Conservation (phyloP, 768 basidiomycete species). For the Agaricus blazei region DNA sequence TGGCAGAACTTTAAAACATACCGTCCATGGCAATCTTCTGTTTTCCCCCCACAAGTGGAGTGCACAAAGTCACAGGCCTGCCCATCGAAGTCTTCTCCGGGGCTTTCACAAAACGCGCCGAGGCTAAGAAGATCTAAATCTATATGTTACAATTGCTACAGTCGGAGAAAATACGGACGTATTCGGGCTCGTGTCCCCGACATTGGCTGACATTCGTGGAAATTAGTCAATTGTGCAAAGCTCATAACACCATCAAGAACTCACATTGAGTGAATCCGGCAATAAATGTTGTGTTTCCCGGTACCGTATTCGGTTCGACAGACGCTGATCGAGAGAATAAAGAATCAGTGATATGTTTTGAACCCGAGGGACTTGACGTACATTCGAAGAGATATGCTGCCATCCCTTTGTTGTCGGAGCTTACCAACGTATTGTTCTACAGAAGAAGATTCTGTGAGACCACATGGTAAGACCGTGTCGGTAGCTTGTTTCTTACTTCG, state of each 20-base stretch:
- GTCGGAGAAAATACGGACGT: constrained; percentile 44
- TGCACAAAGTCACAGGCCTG: constrained; percentile 62
- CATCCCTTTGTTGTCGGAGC: constrained; percentile 83
- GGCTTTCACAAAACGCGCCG: constrained; percentile 76
- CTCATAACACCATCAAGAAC: constrained; percentile 14
- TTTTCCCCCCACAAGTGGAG: constrained; percentile 71
- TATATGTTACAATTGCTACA: constrained; percentile 2
- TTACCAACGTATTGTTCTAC: constrained; percentile 80
- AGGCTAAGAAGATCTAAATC: constrained; percentile 27
- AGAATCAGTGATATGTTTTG: not conserved
- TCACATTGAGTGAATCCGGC: constrained; percentile 74
- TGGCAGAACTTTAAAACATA: constrained; percentile 18
- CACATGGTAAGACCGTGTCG: not conserved
- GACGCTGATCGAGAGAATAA: constrained; percentile 33
- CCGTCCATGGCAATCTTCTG: constrained; percentile 69
- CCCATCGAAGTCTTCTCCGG: constrained; percentile 64
- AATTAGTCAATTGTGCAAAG: not conserved
- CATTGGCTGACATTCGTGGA: constrained; percentile 49
- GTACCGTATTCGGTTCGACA: constrained; percentile 58
- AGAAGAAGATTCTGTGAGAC: constrained; percentile 4
- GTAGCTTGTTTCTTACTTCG: constrained; percentile 35
- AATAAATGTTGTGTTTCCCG: constrained; percentile 66
- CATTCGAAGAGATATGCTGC: constrained; percentile 76
- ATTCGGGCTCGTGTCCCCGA: constrained; percentile 77
- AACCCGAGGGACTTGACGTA: constrained; percentile 20